Conservation (phyloP, 148 eudicot genomes). For the Polygonum aviculare region DNA sequence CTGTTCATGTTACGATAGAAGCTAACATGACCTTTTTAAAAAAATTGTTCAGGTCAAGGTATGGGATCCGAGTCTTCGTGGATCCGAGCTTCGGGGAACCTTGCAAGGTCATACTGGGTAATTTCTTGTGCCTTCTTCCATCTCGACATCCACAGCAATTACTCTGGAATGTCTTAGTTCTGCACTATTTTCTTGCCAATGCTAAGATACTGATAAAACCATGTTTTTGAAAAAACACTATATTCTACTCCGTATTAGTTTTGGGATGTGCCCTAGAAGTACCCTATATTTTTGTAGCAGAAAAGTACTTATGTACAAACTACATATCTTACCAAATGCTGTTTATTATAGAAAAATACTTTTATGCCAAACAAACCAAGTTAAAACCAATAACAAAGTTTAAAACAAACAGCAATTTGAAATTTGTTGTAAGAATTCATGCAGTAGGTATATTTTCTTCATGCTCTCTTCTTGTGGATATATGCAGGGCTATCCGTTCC, state of each 20-base stretch:
- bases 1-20: neutral
- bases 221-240: neutral
- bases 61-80: constrained; percentile 97
- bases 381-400: neutral
- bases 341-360: too few relatives aligned
- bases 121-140: neutral
- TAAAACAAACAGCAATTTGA: neutral
- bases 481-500: constrained; percentile 59
- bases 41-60: constrained; percentile 58
- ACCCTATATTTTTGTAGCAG: too few relatives aligned
- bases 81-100: constrained; percentile 91
- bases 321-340: too few relatives aligned
- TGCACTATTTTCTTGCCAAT: neutral
- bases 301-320: too few relatives aligned
- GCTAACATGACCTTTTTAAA: neutral
- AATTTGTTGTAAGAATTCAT: neutral
- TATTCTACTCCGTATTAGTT: too few relatives aligned
- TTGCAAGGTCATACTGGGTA: constrained; percentile 97
- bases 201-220: neutral
- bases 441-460: too few relatives aligned
- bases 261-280: too few relatives aligned
- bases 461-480: neutral
- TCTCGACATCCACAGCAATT: neutral
- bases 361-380: neutral
- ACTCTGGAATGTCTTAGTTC: neutral